Base-by-base conservation (phyloP, 2,329 filamentous ascomycete species). In the Grosmannia clavigera region DNA sequence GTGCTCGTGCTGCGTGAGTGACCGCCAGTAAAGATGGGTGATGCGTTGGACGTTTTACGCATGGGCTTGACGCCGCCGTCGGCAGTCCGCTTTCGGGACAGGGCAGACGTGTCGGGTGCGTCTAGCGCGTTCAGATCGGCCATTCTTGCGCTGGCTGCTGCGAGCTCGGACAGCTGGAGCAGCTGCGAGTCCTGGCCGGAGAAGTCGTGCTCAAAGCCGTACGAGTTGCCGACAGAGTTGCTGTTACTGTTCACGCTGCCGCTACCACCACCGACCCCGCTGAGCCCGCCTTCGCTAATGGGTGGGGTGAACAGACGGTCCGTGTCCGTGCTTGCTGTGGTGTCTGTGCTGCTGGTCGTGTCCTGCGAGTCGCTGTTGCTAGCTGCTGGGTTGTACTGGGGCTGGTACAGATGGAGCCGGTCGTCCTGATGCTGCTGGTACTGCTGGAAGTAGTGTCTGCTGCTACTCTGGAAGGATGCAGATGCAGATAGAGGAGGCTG, bases 1-100 rank as follows among this genome's bases (percentile, higher is more conserved):
- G 84, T 79, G 70, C 89, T 92, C 55, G 83, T 83, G 63, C 84
- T 90, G 67, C 88, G 81, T 33, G 86, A 86, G 70, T 90, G 87
- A 35, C 80, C 80, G 66, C 75, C 62, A 61, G 65, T 72, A 29
- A 75, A 74, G 40, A 74, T 69, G 27, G 76, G 78, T 60, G 79
- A 84, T 55, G 70, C 73, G 63, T 72, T 78, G 9, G 73, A 72
- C 64, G 70, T 65, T 51, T 70, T 62, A 62, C 74, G 67, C 50
- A 69, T 63, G 61, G 77, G 71, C 73, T 91, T 95, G 60, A 91
- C 78, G 57, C 82, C 76, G 51, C 89, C 90, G 68, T 88, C 86
- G 40, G 88, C 88, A 67, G 83, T 92, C 65, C 90, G 81, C 74
- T 95, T 95, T 63, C 83, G 82, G 46, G 79, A 78, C 40, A 69